Evolutionary conservation across 2,329 filamentous ascomycete genomes (phyloP), one percentile per base, ranked within the genome.

Genomic region (Colletotrichum viniferum): DNA sequence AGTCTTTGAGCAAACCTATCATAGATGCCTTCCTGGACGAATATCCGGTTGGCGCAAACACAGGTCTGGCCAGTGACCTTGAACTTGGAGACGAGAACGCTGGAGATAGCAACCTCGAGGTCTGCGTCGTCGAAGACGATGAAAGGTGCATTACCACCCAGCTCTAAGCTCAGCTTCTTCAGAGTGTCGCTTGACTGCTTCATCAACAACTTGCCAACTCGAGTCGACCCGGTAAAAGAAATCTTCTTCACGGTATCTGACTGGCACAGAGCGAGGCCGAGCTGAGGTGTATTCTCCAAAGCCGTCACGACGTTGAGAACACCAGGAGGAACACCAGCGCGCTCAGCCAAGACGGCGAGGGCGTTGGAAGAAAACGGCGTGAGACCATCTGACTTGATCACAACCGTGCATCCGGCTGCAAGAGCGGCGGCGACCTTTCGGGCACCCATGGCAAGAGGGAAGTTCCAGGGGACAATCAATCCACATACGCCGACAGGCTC

Each of bases 111-210:
- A 7, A 88, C 86, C 73, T 98, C 96, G n/a, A 98, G 86, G 82
- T 98, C 95, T 21, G 96, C 95, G 81, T 98, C 96, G 81, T 98
- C 96, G 81, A 98, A 98, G 32, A 98, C 95, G 78, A 98, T 98
- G 83, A 98, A 98, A 1, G 96, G 96, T 0, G 96, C 95, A 83
- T 98, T 98, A 56, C 96, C 96, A 68, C 96, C 96, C 2, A 98
- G 93, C 83, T 98, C 96, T 83, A 98, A 94, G 0, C 94, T 97
- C 56, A 92, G 82, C 78, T 92, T 90, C 90, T 98, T 98, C 79
- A 98, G 86, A 0, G 96, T 98, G 43, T 91, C 90, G 0, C 96
- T 92, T 9, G 94, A 93, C 85, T 98, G 96, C 87, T 94, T 94
- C 96, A 98, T 98, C 69, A 99, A 91, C 8, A 93, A 87, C 83